Percentiles rank a stretch among this genome's conserved stretches.
phyloP scores from a whole-genome alignment of 129 eudicot species.

The Smallanthus sonchifolius region DNA sequence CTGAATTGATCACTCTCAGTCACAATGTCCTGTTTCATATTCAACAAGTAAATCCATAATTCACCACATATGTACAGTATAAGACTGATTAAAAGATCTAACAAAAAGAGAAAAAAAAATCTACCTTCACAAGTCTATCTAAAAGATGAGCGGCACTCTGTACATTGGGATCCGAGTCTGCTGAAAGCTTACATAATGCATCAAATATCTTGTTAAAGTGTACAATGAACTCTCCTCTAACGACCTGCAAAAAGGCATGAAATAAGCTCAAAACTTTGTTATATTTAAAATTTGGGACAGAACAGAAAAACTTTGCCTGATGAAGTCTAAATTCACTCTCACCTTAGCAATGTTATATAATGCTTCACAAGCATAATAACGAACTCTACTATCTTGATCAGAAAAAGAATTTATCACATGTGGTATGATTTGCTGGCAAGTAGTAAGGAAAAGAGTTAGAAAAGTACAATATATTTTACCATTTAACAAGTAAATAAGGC shows the following conservation, averaged over 20 bases:
- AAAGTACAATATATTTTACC: conserved; percentile 31
- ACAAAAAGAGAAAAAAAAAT: neutral
- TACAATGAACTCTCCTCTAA: conserved; percentile 87
- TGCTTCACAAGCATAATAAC: conserved; percentile 98
- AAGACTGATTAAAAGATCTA: neutral
- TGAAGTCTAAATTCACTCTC: conserved; percentile 11
- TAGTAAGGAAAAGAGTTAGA: neutral
- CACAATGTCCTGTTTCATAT: conserved; percentile 71
- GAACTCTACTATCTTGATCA: conserved; percentile 94
- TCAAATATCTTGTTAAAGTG: conserved; percentile 93
- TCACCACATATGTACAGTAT: neutral
- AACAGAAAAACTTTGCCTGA: neutral
- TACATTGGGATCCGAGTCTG: conserved; percentile 94
- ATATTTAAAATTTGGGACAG: neutral
- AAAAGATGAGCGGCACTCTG: conserved; percentile 98
- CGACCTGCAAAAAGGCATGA: conserved; percentile 66
- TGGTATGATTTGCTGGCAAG: conserved; percentile 77
- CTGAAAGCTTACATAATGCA: conserved; percentile 92
- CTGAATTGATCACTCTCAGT: conserved; percentile 94
- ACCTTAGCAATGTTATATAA: conserved; percentile 97
- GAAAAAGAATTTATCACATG: conserved; percentile 82
- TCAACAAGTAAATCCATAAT: conserved; percentile 21
- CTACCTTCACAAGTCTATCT: conserved; percentile 92
- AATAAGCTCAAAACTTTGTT: conserved; percentile 11
- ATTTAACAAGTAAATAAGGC: neutral